phyloP scores from a whole-genome alignment of 2,329 filamentous ascomycete genomes.

The Colletotrichum chlorophyti region DNA sequence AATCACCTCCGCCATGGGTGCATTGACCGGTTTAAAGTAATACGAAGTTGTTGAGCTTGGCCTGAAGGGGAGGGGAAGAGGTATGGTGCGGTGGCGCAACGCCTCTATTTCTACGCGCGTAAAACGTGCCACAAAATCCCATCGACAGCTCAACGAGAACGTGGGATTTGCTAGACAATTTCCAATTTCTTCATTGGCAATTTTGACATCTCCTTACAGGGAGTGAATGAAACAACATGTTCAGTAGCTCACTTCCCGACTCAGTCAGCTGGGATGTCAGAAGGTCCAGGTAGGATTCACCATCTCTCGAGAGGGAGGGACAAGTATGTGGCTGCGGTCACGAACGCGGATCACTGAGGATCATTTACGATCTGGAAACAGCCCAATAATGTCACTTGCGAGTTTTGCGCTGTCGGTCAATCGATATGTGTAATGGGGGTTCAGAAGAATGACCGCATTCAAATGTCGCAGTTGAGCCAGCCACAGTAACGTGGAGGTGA shows the following conservation, averaged over 20 bases:
- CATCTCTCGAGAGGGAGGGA: neutral
- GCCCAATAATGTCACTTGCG: neutral
- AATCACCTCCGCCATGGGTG: neutral
- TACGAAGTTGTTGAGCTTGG: no score
- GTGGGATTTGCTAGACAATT: no score
- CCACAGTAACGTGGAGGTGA: no score
- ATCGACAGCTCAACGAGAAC: neutral
- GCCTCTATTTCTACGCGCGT: neutral
- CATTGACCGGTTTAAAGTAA: no score
- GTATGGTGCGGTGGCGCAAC: no score
- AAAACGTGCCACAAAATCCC: no score
- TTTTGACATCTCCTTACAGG: no score
- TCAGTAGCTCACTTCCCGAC: neutral
- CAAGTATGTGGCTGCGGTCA: neutral
- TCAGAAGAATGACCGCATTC: neutral
- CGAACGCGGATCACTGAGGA: no score
- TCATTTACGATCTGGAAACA: neutral
- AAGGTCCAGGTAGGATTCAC: neutral
- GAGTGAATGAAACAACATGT: no score
- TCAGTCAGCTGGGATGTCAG: neutral
- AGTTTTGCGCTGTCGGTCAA: neutral
- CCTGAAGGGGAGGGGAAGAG: neutral
- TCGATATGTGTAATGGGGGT: neutral
- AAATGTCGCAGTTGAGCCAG: neutral
- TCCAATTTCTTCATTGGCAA: no score